These are phyloP conservation scores for Porpolomopsis calyptriformis DNA, from an alignment of 768 basidiomycete species.

Conservation along the genomic window DNA sequence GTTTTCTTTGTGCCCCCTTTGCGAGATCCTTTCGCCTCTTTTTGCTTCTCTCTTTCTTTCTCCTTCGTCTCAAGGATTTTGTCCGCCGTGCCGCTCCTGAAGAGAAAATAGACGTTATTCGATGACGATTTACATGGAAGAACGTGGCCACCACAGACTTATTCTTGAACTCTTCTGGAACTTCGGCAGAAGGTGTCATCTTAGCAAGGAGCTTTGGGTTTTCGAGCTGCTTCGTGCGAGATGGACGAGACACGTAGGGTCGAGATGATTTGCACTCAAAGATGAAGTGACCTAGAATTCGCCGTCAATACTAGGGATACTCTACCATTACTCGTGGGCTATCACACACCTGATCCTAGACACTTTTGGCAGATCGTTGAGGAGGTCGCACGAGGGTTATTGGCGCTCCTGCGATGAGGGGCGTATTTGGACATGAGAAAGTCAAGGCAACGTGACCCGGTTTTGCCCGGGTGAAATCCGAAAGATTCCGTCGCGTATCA, in stretches of 20 bases:
- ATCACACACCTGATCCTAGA: conserved; percentile 49
- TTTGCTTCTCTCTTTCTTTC: conserved; percentile 46
- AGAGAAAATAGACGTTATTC: conserved; percentile 5
- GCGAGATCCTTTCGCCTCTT: conserved; percentile 21
- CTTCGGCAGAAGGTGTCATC: conserved; percentile 67
- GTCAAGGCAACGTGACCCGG: background rate
- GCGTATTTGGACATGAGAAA: conserved; percentile 67
- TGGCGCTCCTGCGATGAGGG: conserved; percentile 54
- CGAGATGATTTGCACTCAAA: conserved; percentile 78
- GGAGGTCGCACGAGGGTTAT: conserved; percentile 51
- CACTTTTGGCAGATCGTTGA: conserved; percentile 80
- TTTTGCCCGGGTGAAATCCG: background rate
- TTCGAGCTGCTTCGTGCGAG: conserved; percentile 76
- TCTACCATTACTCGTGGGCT: background rate
- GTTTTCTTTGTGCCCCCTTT: conserved; percentile 22
- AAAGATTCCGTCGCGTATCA: background rate
- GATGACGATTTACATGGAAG: background rate
- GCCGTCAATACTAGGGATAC: conserved; percentile 7
- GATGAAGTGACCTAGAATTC: conserved; percentile 70
- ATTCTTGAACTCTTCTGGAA: conserved; percentile 85
- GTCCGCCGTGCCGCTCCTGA: conserved; percentile 71
- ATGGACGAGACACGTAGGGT: conserved; percentile 84
- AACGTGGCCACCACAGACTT: conserved; percentile 38
- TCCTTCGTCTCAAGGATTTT: conserved; percentile 77
- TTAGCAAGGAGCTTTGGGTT: conserved; percentile 62